These are phyloP conservation scores for Xylaria polymorpha DNA, from an alignment of 2,329 filamentous ascomycete genomes.

Conservation along the genomic window DNA sequence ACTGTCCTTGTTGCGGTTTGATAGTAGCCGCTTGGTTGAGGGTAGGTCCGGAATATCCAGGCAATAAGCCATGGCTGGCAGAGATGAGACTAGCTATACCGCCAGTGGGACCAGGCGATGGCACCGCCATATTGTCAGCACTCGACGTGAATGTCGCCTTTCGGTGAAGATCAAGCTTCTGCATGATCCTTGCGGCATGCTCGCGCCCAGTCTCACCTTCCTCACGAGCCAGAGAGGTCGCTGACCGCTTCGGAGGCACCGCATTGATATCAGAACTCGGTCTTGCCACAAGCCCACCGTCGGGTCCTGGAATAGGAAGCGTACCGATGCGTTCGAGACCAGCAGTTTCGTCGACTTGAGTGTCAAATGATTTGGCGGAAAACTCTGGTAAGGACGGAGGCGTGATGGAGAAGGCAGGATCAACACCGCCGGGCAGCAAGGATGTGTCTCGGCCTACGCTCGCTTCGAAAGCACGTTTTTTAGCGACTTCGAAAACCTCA, in stretches of 20 bases:
- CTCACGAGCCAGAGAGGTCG: conserved; percentile 68
- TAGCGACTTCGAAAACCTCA: conserved; percentile 90
- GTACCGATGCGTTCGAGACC: conserved; percentile 70
- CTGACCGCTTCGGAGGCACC: conserved; percentile 63
- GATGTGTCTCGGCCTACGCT: conserved; percentile 65
- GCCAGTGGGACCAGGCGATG: conserved; percentile 58
- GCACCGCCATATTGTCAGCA: conserved; percentile 54
- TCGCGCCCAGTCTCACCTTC: conserved; percentile 82
- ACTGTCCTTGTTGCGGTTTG: conserved; percentile 51
- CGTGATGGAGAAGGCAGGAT: conserved; percentile 91
- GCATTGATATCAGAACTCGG: conserved; percentile 76
- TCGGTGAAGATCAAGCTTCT: conserved; percentile 89
- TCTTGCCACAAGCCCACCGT: conserved; percentile 65
- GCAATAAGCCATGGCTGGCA: conserved; percentile 82
- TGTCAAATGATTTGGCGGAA: conserved; percentile 80
- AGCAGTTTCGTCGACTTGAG: conserved; percentile 60
- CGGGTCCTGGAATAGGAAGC: conserved; percentile 72
- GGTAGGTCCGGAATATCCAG: conserved; percentile 61
- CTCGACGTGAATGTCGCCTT: conserved; percentile 72
- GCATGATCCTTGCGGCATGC: conserved; percentile 88
- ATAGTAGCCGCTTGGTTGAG: conserved; percentile 46
- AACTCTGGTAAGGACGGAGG: conserved; percentile 91
- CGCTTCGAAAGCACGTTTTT: conserved; percentile 88
- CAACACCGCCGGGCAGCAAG: conserved; percentile 62
- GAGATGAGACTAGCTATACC: conserved; percentile 89